Conservation (phyloP, 2,329 filamentous ascomycete species). For the Cercospora sp. region DNA sequence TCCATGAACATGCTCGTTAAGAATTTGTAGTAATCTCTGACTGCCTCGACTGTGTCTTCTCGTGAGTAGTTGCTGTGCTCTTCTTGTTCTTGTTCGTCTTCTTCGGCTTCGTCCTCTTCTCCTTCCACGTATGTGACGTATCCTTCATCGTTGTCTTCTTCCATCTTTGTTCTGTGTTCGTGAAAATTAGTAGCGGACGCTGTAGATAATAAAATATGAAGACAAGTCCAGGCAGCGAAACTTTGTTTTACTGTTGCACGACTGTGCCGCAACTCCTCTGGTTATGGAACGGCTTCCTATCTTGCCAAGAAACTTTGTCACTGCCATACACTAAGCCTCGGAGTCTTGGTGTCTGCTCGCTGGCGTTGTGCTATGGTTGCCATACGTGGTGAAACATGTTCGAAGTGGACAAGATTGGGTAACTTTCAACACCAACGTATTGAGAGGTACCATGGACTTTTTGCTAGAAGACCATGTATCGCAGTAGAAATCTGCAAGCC, state of each 20-base stretch:
- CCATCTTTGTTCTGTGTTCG: too few species aligned
- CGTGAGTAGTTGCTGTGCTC: neutral
- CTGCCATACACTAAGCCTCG: neutral
- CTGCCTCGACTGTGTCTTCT: neutral
- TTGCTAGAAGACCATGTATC: neutral
- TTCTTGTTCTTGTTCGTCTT: neutral
- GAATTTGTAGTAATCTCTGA: neutral
- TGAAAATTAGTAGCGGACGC: too few species aligned
- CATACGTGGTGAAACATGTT: too few species aligned
- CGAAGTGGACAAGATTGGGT: too few species aligned
- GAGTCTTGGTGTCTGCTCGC: neutral
- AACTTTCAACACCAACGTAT: too few species aligned
- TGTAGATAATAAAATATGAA: too few species aligned
- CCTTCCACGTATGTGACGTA: too few species aligned
- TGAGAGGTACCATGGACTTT: too few species aligned
- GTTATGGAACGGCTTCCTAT: neutral
- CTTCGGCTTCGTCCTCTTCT: too few species aligned
- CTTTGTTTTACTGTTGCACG: neutral
- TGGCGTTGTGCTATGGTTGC: too few species aligned
- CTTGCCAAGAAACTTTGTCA: neutral
- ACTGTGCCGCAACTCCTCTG: neutral
- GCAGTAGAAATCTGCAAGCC: neutral
- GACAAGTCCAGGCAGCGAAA: neutral
- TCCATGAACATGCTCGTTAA: neutral
- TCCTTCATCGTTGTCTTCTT: too few species aligned